Evolutionary conservation across 192 early-diverging fungal genomes (phyloP), one percentile per base, ranked within the genome.

Genomic region (Obelidium mucronatum): DNA sequence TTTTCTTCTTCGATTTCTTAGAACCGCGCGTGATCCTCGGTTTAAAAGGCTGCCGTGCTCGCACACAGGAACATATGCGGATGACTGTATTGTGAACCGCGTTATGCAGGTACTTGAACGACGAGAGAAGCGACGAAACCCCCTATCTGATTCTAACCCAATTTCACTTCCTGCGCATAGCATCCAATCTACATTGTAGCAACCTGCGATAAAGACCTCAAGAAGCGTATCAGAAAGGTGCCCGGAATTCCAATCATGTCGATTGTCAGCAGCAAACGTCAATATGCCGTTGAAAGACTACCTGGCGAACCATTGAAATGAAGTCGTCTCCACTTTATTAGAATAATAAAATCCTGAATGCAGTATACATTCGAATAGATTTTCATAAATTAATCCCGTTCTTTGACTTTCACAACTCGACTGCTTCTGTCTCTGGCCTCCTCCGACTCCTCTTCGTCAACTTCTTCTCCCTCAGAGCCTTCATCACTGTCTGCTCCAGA

Each of bases 211-310:
- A 89, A 89, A 62, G 97, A 99, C 76, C 82, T 99, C 65, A 98
- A 99, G 85, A 83, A 94, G 40, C 87, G 97, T 67, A 96, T 99
- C 67, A 88, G 97, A 64, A 97, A 97, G 79, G 86, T 98, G 17
- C 96, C 97, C 1, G 97, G 97, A 78, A 92, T 98, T 24, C 97
- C 97, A 1, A 97, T 98, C 78, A 98, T 98, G 96, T 97, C 94
- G 75, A 95, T 97, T 75, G 89, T 91, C 48, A 84, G 86, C 26
- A 90, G 95, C 78, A 96, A 97, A 85, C 63, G 74, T 8, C 74
- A 76, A 58, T 96, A 94, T 58, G 89, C 92, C 15, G 96, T 99
- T 64, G 97, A 99, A 81, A 82, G 97, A 74, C 77, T 99, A 59
- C 97, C 97, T n/a, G 74, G 74, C 3, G 74, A 76, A 24, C 74